Base-by-base conservation (phyloP, 179 eudicot genomes). In the Pouteria campechiana region DNA sequence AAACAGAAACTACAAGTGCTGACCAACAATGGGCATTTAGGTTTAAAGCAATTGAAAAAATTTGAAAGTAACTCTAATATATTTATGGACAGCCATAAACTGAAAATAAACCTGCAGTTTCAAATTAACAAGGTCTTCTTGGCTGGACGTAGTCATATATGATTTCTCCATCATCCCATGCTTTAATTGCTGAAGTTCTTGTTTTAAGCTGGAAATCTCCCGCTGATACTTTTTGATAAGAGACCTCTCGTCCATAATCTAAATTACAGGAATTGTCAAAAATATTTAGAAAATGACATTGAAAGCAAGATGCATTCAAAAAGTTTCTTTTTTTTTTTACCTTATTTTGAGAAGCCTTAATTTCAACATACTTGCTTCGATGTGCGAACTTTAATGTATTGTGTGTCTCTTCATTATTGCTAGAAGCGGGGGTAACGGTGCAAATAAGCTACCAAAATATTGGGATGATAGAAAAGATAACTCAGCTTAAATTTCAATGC, bases 171-270 rank as follows among this genome's bases (percentile, higher is more conserved):
- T 44, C 65, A 52, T 64, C 37, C 75, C 80, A 29, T 58, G 52
- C 61, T 67, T 76, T 32, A 79, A 52, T 23, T 54, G 75, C 49
- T 72, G 61, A 68, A 79, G 89, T 59, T 79, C 89, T 63, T 74
- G 60, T 62, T 71, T 77, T 49, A 81, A 54, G 47, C 35, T 55
- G 32, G 70, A 74, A 54, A 77, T 81, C 66, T 81, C 92, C 50
- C 48, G 67, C 54, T 77, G 92, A 45, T 77, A 77, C 55, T 81
- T 81, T 41, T 81, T 77, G 12, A 81, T 79, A 21, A 79, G 70
- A 29, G 89, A 79, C 65, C 76, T 79, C 45, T 79, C 89, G 41
- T 79, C 89, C 59, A 79, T 33, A 45, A 79, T 76, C 89, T 79
- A 15, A 41, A 53, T 11, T 12, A 44, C 8, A 19, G 9, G 53